These are phyloP conservation scores for Venturia nashicola DNA, from an alignment of 2,329 filamentous ascomycete species.

Conservation along the genomic window DNA sequence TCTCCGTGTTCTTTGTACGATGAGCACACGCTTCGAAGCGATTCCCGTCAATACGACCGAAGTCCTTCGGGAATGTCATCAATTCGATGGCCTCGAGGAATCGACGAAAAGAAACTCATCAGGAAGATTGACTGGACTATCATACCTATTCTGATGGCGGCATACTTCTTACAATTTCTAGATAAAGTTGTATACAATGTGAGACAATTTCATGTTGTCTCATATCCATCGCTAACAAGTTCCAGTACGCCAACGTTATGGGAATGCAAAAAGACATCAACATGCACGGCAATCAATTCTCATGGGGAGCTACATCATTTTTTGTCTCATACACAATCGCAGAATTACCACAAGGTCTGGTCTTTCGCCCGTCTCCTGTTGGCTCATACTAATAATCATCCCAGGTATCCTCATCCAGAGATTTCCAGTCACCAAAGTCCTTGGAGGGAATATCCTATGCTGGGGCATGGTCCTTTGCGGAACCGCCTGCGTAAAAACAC, in stretches of 20 bases:
- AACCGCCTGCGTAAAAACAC: conserved; percentile 39
- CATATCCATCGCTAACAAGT: not conserved
- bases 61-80: not conserved
- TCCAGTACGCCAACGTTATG: conserved; percentile 28
- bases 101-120: conserved; percentile 6
- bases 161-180: conserved; percentile 28
- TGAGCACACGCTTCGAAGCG: not conserved
- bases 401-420: conserved; percentile 12
- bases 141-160: conserved; percentile 27
- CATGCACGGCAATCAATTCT: conserved; percentile 24
- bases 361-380: too few species aligned
- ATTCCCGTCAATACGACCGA: not conserved
- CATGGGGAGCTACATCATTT: conserved; percentile 13
- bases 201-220: not conserved
- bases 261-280: conserved; percentile 24
- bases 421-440: conserved; percentile 12
- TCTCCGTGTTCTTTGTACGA: not conserved
- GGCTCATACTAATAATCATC: conserved; percentile 4
- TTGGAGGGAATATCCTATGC: conserved; percentile 29
- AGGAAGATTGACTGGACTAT: conserved; percentile 30
- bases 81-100: not conserved
- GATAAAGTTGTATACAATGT: conserved; percentile 28
- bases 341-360: conserved; percentile 11
- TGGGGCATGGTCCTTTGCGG: conserved; percentile 38
- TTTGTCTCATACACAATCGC: conserved; percentile 12